Percentiles rank a stretch among this genome's conserved stretches.
These are phyloP conservation scores for Pseudocercospora cruenta DNA, from an alignment of 2,329 filamentous ascomycete genomes.

Conservation along the genomic window DNA sequence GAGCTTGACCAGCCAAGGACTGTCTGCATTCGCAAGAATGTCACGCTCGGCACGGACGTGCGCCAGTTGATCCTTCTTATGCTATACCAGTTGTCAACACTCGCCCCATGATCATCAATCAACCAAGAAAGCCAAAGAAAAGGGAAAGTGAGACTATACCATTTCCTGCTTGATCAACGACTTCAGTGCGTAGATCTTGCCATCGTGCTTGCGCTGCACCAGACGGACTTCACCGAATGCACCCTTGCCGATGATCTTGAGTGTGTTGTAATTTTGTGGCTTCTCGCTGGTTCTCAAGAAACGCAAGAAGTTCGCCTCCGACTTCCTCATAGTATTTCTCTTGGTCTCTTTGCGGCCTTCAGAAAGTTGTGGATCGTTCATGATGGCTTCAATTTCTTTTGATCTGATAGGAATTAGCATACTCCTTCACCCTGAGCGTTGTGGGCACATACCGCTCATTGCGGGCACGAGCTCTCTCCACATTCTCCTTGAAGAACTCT, in stretches of 20 bases:
- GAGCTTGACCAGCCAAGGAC: constrained; percentile 97
- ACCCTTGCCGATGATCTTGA: constrained; percentile 99
- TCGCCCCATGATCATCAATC: neutral
- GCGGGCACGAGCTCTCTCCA: constrained; percentile 90
- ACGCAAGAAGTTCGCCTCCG: constrained; percentile 89
- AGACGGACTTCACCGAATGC: constrained; percentile 98
- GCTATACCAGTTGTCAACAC: constrained; percentile 49
- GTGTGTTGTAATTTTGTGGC: constrained; percentile 90
- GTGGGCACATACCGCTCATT: constrained; percentile 74
- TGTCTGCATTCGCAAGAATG: constrained; percentile 98
- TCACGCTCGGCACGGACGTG: constrained; percentile 97
- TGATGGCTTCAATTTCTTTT: constrained; percentile 85
- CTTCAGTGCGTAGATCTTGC: constrained; percentile 98
- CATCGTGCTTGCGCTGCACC: constrained; percentile 93
- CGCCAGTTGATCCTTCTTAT: constrained; percentile 97
- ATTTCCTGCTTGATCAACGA: constrained; percentile 98
- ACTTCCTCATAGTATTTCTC: constrained; percentile 79
- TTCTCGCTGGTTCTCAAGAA: constrained; percentile 92
- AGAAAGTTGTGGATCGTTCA: constrained; percentile 75
- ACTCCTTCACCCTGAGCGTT: neutral
- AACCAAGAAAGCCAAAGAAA: neutral
- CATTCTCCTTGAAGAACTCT: constrained; percentile 96
- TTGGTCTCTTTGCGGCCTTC: constrained; percentile 80
- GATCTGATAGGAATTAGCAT: constrained; percentile 61
- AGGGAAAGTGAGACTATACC: constrained; percentile 47